Evolutionary conservation across 2,329 filamentous ascomycete genomes (phyloP).

Genomic region (Hypoxylon sp.): DNA sequence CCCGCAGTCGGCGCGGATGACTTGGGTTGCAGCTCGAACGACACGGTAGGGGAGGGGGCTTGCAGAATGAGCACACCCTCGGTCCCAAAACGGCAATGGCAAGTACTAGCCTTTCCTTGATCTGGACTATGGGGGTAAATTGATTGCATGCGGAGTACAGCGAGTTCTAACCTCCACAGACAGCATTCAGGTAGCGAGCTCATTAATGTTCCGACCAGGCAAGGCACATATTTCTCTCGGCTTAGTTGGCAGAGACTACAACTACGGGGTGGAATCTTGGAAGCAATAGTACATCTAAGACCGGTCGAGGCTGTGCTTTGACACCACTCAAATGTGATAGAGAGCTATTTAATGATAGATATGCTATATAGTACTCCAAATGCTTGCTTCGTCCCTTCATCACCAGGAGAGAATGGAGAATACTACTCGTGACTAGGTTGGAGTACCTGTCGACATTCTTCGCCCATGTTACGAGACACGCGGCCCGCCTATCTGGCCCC

Average conservation of each 20-base stretch:
- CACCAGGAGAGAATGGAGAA: neutral
- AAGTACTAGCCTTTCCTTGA: constrained; percentile 36
- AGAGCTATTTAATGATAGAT: constrained; percentile 17
- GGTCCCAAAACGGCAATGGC: constrained; percentile 35
- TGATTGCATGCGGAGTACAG: constrained; percentile 45
- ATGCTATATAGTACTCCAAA: neutral
- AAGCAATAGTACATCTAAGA: constrained; percentile 16
- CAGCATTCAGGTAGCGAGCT: constrained; percentile 39
- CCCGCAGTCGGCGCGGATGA: constrained; percentile 43
- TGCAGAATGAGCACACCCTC: constrained; percentile 43
- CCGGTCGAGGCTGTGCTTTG: constrained; percentile 18
- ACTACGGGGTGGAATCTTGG: constrained; percentile 30
- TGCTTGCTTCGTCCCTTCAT: neutral
- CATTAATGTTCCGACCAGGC: constrained; percentile 39
- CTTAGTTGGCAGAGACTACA: constrained; percentile 23
- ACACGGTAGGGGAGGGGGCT: constrained; percentile 32
- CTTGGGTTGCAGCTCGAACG: constrained; percentile 35
- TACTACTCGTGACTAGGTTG: neutral
- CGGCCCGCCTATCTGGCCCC: constrained; percentile 10
- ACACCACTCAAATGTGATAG: neutral
- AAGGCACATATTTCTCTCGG: constrained; percentile 20
- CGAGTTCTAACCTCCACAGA: constrained; percentile 28
- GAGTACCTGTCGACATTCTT: constrained; percentile 10
- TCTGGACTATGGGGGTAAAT: constrained; percentile 43
- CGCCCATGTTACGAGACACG: constrained; percentile 14